Base-by-base conservation (phyloP, 1,284 basidiomycete genomes). In the Afroboletus lepidellus region DNA sequence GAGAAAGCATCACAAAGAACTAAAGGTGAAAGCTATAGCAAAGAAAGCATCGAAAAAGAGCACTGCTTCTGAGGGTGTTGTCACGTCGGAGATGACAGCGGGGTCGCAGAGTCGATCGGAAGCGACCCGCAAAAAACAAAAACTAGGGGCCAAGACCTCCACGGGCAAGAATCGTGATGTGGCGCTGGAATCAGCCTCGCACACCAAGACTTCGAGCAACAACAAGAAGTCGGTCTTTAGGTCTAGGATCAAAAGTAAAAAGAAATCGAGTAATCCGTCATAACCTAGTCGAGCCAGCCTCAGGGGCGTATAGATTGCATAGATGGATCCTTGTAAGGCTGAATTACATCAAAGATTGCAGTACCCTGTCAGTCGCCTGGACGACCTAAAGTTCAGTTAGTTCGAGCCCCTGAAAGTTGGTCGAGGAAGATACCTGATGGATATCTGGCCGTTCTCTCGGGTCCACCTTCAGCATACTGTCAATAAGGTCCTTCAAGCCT, bases 361-460 rank as follows among this genome's bases (percentile, higher is more conserved):
- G 60, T 16, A 87, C 84, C 30, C 74, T 73, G 60, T 90, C 82
- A 1, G 87, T 87, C 72, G 78, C 76, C 57, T 80, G 74, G 56
- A 93, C 80, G 27, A 92, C 85, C 90, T 92, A 61, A 25, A 53
- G 36, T 18, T 13, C 25, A 34, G 37, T 65, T 50, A 41, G 23
- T 48, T 32, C 5, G n/a, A 36, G 36, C 23, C 34, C 32, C 29
- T 41, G 27, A 24, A 30, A 42, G 25, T 30, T 30, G 12, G 24
- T 24, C 21, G 54, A 47, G n/a, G 33, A 53, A 36, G n/a, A 60
- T 54, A 92, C 92, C 79, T 85, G 74, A 57, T 94, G 82, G 36
- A 97, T 94, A 70, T 89, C 84, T 11, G 93, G 93, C 54, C 94
- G 72, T 29, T 92, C 81, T 47, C 77, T 73, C 8, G 93, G 90